Percentiles rank a stretch among this genome's conserved stretches.
Conservation (phyloP, 768 basidiomycete genomes). For the Sutorius australiensis region DNA sequence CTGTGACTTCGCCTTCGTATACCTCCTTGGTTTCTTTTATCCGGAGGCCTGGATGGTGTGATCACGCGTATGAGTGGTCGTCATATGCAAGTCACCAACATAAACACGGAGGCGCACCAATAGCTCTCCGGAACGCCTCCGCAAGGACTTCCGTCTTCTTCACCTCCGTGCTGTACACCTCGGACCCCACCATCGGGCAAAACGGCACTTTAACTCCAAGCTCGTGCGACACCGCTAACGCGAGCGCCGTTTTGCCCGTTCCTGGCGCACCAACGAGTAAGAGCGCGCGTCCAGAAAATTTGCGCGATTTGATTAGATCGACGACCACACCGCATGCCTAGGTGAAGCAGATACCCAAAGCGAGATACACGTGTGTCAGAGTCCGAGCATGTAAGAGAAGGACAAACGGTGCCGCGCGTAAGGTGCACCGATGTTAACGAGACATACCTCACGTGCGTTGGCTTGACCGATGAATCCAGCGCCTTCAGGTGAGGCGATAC, state of each 20-base stretch:
- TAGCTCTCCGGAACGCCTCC: constrained; percentile 91
- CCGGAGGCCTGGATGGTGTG: constrained; percentile 56
- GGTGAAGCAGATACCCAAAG: background rate
- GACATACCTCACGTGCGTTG: constrained; percentile 80
- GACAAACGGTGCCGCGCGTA: too few species aligned
- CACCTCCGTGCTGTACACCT: constrained; percentile 95
- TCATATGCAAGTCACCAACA: background rate
- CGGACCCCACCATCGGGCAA: constrained; percentile 97
- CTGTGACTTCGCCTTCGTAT: constrained; percentile 97
- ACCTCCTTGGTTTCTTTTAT: constrained; percentile 99
- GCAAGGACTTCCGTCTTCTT: constrained; percentile 99
- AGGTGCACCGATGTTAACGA: too few species aligned
- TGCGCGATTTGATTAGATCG: constrained; percentile 84
- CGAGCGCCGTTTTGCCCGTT: constrained; percentile 96
- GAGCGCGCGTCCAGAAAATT: constrained; percentile 90
- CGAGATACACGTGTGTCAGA: background rate
- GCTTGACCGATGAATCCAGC: constrained; percentile 91
- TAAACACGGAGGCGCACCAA: constrained; percentile 59
- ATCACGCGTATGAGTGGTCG: background rate
- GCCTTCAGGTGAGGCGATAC: constrained; percentile 63
- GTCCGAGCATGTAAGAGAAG: background rate
- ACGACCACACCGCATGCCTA: constrained; percentile 91
- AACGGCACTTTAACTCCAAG: constrained; percentile 94
- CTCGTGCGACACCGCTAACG: constrained; percentile 93
- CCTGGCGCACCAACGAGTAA: constrained; percentile 94